phyloP scores from a whole-genome alignment of 2,329 filamentous ascomycete species.

The Aphanoascus verrucosus region DNA sequence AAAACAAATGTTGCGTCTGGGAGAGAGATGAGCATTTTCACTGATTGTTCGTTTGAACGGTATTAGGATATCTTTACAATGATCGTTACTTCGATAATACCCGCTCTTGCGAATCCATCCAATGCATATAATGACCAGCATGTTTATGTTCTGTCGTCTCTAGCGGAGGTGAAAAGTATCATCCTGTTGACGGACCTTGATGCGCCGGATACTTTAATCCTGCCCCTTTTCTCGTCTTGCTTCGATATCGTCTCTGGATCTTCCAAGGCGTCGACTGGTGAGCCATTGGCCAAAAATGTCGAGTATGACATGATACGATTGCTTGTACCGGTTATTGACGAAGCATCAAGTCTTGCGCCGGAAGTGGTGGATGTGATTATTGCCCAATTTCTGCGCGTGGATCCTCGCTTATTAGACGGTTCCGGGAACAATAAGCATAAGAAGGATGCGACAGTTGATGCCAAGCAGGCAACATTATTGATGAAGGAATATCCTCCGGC shows the following conservation, averaged over 20 bases:
- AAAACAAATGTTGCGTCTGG: constrained; percentile 1
- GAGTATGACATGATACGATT: constrained; percentile 85
- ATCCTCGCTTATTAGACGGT: constrained; percentile 47
- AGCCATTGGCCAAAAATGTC: constrained; percentile 82
- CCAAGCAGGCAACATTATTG: constrained; percentile 71
- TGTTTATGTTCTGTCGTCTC: constrained; percentile 76
- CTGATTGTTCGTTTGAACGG: constrained; percentile 9
- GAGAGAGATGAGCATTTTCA: too few species aligned
- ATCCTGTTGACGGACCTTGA: constrained; percentile 82
- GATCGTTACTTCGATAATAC: constrained; percentile 72
- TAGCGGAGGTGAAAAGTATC: constrained; percentile 90
- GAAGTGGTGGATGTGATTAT: constrained; percentile 87
- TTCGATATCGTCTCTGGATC: constrained; percentile 84
- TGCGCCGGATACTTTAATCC: constrained; percentile 65
- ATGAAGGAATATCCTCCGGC: constrained; percentile 81
- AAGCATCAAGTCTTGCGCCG: constrained; percentile 63
- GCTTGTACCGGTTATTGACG: constrained; percentile 75
- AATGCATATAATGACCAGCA: constrained; percentile 90
- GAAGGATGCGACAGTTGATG: constrained; percentile 49
- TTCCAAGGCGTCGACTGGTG: constrained; percentile 61
- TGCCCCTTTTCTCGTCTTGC: constrained; percentile 72
- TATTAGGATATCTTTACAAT: constrained; percentile 81
- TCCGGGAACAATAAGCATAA: constrained; percentile 45
- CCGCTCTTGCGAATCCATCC: constrained; percentile 71
- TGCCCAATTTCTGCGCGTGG: constrained; percentile 86